Evolutionary conservation across 257 asterid species (phyloP), one percentile per base, ranked within the genome.

Genomic region (Capsicum pubescens): DNA sequence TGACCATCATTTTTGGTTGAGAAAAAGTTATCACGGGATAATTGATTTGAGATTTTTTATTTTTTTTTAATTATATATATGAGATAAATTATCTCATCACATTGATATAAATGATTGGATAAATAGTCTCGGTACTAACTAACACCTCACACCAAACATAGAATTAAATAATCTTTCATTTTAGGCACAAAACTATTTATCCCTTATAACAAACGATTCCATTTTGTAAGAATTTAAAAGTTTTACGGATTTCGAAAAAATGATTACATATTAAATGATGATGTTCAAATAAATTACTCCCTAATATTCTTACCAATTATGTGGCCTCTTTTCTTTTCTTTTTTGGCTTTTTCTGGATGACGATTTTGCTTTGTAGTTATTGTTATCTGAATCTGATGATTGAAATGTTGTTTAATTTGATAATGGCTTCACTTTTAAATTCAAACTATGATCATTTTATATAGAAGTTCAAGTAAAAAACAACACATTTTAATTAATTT

Each of bases 341-440:
- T 8, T 70, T 70, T 17, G 5, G 3, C 8, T 16, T 44, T 59
- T 44, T n/a, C 1, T 9, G 3, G 1, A 10, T 6, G 1, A 12
- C 6, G 10, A 17, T 44, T 21, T 70, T 9, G 3, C 78, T 16
- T 16, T 59, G 8, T 60, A 56, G 2, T 56, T 56, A 5, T 7
- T 14, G 35, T 60, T 60, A 3, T n/a, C 8, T 60, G 8, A 56
- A 19, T n/a, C 8, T 60, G 1, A 19, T 8, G 35, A 8, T 60
- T 0, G 13, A 59, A 59, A 59, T 16, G 9, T 7, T 16, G 1
- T 17, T 3, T 59, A 8, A 59, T n/a, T 59, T 59, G 3, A 8
- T 39, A 21, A 15, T 13, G 8, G 1, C 8, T 32, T 14, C 19
- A 66, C 50, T 14, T 3, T 7, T 0, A 0, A 39, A 3, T 39